Evolutionary conservation across 2,329 filamentous ascomycete genomes (phyloP), one percentile per base, ranked within the genome.

Genomic region (Fusarium sp.): DNA sequence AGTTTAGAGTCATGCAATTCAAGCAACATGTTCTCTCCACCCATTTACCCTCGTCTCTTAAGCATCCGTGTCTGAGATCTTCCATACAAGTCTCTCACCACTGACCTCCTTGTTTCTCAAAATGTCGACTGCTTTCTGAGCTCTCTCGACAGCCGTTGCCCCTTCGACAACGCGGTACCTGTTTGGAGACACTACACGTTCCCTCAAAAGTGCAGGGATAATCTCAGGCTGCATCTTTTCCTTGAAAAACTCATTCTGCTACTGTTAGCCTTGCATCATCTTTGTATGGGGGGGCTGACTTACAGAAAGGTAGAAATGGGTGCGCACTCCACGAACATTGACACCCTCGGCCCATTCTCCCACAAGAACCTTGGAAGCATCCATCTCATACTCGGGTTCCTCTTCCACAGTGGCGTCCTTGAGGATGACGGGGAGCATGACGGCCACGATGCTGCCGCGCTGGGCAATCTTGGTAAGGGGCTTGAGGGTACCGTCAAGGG

Each of bases 341-440:
- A 91, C 89, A 0, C 88, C 89, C 4, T 88, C 83, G 5, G 82
- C 82, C 89, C 90, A 92, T 37, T 83, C 74, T 0, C 76, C 83
- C 1, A 68, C 48, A 8, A 85, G 83, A 13, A 80, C 82, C 9
- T 80, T 81, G n/a, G 73, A 54, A 1, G 85, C 86, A 59, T 90
- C 87, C 87, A 90, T 89, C 39, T 84, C 83, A 65, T 90, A 92
- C 70, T 86, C 83, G 0, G 90, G 89, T 67, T 80, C 82, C 20
- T 85, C 81, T 1, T 82, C 82, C 6, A 85, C 83, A 0, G 82
- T 86, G 0, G 89, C 86, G 69, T 91, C 87, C 50, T 81, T 84
- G 52, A 90, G 73, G 66, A 92, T 89, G 18, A 92, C 86, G 0
- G 91, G 91, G 7, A 93, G 80, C 81, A 92, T 85, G 18, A 92